Evolutionary conservation across 768 basidiomycete genomes (phyloP).

Genomic region (Scleroderma citrinum): DNA sequence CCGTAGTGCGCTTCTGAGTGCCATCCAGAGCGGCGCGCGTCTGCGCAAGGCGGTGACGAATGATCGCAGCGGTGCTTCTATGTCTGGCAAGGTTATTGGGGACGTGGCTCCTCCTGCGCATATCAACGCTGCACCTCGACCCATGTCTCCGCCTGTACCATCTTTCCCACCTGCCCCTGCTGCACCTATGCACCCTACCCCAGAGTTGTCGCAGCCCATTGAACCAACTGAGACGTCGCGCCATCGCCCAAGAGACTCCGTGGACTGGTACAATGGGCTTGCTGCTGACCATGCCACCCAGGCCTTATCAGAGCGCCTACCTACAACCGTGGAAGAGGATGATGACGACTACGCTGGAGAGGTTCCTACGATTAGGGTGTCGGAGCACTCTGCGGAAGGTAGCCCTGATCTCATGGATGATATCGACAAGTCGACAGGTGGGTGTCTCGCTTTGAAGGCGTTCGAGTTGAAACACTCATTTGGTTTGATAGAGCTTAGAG

Average conservation of each 20-base stretch:
- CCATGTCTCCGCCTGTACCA: conserved; percentile 15
- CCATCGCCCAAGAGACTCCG: conserved; percentile 62
- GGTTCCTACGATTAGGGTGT: conserved; percentile 55
- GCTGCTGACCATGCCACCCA: conserved; percentile 56
- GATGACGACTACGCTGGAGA: conserved; percentile 38
- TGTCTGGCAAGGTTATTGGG: conserved; percentile 76
- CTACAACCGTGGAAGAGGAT: conserved; percentile 55
- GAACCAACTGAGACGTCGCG: conserved; percentile 13
- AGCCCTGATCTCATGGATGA: conserved; percentile 57
- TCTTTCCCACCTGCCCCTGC: conserved; percentile 12
- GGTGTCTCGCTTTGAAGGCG: conserved; percentile 18
- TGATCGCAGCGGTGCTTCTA: conserved; percentile 68
- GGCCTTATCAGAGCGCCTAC: conserved; percentile 37
- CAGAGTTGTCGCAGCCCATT: conserved; percentile 1
- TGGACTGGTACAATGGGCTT: conserved; percentile 88
- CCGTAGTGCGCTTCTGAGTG: conserved; percentile 60
- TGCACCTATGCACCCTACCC: conserved; percentile 3
- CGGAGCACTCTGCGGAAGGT: conserved; percentile 37
- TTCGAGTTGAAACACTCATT: conserved; percentile 2
- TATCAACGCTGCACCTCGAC: conserved; percentile 46
- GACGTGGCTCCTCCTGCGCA: conserved; percentile 66
- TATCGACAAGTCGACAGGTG: conserved; percentile 61
- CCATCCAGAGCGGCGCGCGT: conserved; percentile 73
- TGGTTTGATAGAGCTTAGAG: conserved; percentile 52
- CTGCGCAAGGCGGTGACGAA: conserved; percentile 75